Evolutionary conservation across 2,329 filamentous ascomycete species (phyloP).

Genomic region (Cryphonectria naterciae): DNA sequence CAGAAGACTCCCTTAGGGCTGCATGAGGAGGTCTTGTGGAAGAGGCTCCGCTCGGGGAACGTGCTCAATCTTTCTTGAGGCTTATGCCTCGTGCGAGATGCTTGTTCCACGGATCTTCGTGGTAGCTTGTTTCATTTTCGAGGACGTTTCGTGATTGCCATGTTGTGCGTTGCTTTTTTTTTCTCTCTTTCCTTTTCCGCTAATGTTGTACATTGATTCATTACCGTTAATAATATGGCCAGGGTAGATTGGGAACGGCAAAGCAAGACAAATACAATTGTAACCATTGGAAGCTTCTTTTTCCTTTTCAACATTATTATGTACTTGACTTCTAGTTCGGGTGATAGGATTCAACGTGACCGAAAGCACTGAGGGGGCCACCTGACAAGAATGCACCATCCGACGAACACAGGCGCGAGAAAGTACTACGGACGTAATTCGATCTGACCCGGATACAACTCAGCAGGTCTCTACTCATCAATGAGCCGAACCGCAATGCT

Average conservation of each 20-base stretch:
- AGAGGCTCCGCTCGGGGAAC: background rate
- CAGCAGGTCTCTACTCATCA: constrained; percentile 1
- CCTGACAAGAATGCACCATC: background rate
- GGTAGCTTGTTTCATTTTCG: background rate
- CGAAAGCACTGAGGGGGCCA: background rate
- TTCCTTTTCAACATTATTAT: background rate
- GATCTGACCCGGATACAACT: background rate
- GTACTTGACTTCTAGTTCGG: background rate
- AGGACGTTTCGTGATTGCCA: background rate
- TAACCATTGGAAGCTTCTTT: background rate
- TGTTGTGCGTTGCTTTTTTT: background rate
- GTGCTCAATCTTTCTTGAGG: background rate
- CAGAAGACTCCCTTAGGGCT: background rate
- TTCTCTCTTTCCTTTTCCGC: no score
- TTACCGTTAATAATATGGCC: background rate
- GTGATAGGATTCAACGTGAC: background rate
- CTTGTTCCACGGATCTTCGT: background rate
- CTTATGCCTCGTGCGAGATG: background rate
- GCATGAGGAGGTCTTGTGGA: background rate
- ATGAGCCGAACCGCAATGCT: constrained; percentile 27
- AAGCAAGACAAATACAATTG: background rate
- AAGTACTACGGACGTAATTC: constrained; percentile 25
- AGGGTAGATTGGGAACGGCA: background rate
- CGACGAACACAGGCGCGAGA: background rate
- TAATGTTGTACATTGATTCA: background rate